phyloP scores from a whole-genome alignment of 2,329 filamentous ascomycete genomes.

The Gyromitra esculenta region DNA sequence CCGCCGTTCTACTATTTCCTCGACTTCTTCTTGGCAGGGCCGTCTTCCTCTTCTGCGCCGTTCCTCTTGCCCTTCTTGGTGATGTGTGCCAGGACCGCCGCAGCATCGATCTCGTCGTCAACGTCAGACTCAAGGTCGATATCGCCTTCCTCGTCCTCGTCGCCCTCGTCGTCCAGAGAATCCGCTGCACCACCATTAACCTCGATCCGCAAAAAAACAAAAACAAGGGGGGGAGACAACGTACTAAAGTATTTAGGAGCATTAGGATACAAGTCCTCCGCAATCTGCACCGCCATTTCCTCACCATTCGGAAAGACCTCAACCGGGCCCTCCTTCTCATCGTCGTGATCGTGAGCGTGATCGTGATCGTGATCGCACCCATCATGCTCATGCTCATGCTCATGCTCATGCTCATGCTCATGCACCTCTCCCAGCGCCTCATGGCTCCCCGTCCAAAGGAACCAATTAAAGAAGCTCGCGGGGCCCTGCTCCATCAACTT shows the following conservation, averaged over 20 bases:
- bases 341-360: slow-evolving; percentile 63
- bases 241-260: slow-evolving; percentile 92
- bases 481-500: slow-evolving; percentile 64
- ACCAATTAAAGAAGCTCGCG: slow-evolving; percentile 57
- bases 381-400: slow-evolving; percentile 61
- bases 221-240: slow-evolving; percentile 63
- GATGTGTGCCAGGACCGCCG: slow-evolving; percentile 43
- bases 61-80: slow-evolving; percentile 53
- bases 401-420: slow-evolving; percentile 60
- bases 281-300: slow-evolving; percentile 79
- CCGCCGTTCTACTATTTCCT: slow-evolving; percentile 32
- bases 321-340: slow-evolving; percentile 71
- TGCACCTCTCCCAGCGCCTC: slow-evolving; percentile 61
- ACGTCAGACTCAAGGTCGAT: slow-evolving; percentile 61
- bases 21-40: slow-evolving; percentile 52
- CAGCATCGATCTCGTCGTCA: slow-evolving; percentile 57
- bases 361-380: slow-evolving; percentile 64
- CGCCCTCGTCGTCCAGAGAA: slow-evolving; percentile 73
- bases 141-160: slow-evolving; percentile 64
- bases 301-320: slow-evolving; percentile 92
- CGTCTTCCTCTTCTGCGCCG: slow-evolving; percentile 45
- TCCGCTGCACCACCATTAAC: slow-evolving; percentile 66
- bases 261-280: slow-evolving; percentile 87
- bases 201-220: neutral
- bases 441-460: slow-evolving; percentile 57